These are phyloP conservation scores for Gossypium armourianum DNA, from an alignment of 441 rosid genomes.

Conservation along the genomic window DNA sequence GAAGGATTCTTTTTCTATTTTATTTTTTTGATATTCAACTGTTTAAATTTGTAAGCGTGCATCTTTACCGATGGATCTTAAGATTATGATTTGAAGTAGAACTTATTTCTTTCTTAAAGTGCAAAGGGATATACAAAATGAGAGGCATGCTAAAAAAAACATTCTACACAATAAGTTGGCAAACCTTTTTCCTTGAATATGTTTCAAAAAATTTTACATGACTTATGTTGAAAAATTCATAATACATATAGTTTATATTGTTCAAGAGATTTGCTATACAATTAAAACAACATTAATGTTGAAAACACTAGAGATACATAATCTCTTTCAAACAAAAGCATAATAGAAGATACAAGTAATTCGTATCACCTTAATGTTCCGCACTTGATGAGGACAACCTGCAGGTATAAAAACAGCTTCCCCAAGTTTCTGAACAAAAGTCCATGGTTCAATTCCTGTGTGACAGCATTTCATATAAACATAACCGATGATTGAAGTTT, in stretches of 20 bases:
- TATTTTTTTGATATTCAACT: neutral
- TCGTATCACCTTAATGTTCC: conserved; percentile 66
- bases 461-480: neutral
- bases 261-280: neutral
- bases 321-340: neutral
- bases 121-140: neutral
- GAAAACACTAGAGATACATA: neutral
- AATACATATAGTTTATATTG: neutral
- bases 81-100: neutral
- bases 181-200: neutral
- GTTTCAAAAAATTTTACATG: neutral
- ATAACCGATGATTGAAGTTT: neutral
- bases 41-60: neutral
- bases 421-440: conserved; percentile 73
- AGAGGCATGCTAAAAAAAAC: neutral
- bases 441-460: conserved; percentile 85
- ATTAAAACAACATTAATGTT: neutral
- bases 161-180: neutral
- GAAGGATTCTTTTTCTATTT: no score
- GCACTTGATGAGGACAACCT: conserved; percentile 93
- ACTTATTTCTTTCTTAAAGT: neutral
- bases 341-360: neutral
- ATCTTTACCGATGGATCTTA: neutral
- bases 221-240: neutral
- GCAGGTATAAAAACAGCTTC: conserved; percentile 89